A percentile compares a stretch with the other conserved stretches of the same genome.
phyloP scores from a whole-genome alignment of 1,284 basidiomycete genomes.

The Afroboletus lepidellus region DNA sequence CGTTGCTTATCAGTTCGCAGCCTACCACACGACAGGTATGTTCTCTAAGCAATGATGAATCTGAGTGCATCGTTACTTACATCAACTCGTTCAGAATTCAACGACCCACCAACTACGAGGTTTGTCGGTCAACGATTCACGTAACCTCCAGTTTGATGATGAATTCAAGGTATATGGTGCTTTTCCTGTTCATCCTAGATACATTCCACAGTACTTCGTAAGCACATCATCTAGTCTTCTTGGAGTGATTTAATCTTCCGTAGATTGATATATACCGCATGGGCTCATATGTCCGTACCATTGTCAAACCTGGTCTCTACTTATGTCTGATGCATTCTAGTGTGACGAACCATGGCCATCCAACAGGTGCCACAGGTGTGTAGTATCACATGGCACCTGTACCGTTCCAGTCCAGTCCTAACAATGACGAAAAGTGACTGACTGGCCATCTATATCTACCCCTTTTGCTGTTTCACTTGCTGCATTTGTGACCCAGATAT shows the following conservation, averaged over 20 bases:
- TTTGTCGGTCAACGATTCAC: not conserved
- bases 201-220: conserved; percentile 41
- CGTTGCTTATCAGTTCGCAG: too few relatives aligned
- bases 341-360: conserved; percentile 16
- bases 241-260: not conserved
- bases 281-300: conserved; percentile 13
- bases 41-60: too few relatives aligned
- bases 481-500: conserved; percentile 42
- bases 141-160: not conserved
- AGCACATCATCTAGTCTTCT: not conserved
- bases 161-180: conserved; percentile 36
- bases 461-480: conserved; percentile 43
- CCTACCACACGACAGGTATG: too few relatives aligned
- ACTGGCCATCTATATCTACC: conserved; percentile 45
- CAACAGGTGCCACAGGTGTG: conserved; percentile 14
- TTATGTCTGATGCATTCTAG: conserved; percentile 4
- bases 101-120: conserved; percentile 17
- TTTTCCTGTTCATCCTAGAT: conserved; percentile 43
- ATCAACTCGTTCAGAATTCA: too few relatives aligned
- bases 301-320: not conserved
- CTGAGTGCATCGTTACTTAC: too few relatives aligned
- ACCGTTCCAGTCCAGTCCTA: not conserved
- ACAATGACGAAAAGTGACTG: conserved; percentile 5
- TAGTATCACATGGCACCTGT: not conserved
- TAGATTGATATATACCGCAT: conserved; percentile 20